These are phyloP conservation scores for Penicillium crustosum DNA, from an alignment of 2,329 filamentous ascomycete species.

Conservation along the genomic window DNA sequence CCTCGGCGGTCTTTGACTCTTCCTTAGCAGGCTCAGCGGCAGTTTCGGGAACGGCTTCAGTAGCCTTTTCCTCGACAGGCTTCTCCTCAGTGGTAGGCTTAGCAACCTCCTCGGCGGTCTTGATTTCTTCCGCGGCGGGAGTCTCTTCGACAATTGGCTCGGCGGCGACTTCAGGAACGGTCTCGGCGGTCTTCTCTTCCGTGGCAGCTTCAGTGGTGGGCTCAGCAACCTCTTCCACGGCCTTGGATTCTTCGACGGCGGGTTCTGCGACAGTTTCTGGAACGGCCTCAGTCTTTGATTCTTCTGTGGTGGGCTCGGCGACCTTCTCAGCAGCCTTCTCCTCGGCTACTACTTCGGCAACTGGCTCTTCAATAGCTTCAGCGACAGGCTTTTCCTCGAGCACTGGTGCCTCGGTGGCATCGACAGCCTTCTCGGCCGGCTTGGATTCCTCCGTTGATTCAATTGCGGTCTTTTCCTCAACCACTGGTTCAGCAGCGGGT, in stretches of 20 bases:
- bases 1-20: neutral
- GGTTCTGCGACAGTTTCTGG: constrained; percentile 8
- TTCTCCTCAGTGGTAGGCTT: neutral
- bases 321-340: constrained; percentile 14
- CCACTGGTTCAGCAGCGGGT: neutral
- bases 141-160: constrained; percentile 10
- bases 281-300: neutral
- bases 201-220: constrained; percentile 1
- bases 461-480: constrained; percentile 8
- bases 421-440: neutral
- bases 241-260: constrained; percentile 2
- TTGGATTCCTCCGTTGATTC: constrained; percentile 18
- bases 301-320: constrained; percentile 10
- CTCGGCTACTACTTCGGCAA: neutral
- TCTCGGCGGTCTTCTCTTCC: neutral
- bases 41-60: constrained; percentile 6
- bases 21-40: constrained; percentile 4
- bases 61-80: constrained; percentile 1
- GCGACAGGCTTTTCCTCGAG: constrained; percentile 8
- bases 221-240: constrained; percentile 1
- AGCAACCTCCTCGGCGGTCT: neutral
- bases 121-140: constrained; percentile 2
- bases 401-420: neutral
- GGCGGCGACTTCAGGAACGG: constrained; percentile 3
- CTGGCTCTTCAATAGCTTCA: constrained; percentile 1